Base-by-base conservation (phyloP, 2,329 filamentous ascomycete species). In the Laburnicola sp. region DNA sequence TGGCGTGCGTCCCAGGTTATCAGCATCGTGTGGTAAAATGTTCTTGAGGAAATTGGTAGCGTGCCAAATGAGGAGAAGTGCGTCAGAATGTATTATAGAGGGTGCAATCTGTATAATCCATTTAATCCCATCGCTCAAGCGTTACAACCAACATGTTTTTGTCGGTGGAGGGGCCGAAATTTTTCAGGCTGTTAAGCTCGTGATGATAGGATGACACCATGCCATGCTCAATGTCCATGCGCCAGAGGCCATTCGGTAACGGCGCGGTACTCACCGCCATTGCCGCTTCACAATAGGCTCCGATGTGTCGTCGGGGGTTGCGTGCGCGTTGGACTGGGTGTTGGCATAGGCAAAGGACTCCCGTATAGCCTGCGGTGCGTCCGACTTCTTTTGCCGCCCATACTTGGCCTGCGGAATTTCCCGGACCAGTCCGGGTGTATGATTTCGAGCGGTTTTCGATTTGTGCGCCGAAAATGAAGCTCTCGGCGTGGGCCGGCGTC, bases 181-280 rank as follows among this genome's bases (percentile, higher is more conserved):
- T n/a, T n/a, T n/a, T n/a, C n/a, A n/a, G n/a, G 11, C 51, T 23
- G 30, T 54, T 54, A 22, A 50, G 36, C n/a, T 53, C 32, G 43
- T 53, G 32, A n/a, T 43, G n/a, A 23, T 54, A 54, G 10, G 34
- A 47, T 32, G 30, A 47, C 3, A 40, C 27, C 6, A 35, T 36
- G 22, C 50, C 30, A 35, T 54, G 27, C 2, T 28, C 21, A 43
- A 54, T 50, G 1, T 47, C 46, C 10, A 30, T 23, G 8, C n/a
- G 7, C 25, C n/a, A 6, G 30, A 47, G 23, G 31, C 23, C 37
- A 6, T 43, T 8, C 11, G 31, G 9, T 10, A 16, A 32, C 11
- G 35, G 42, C 37, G 9, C 34, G 28, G 25, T 53, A 53, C 36
- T 53, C 37, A 21, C 51, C 36, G n/a, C 45, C 11, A 30, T 53